Evolutionary conservation across 129 eudicot species (phyloP), one percentile per base, ranked within the genome.

Genomic region (Calendula officinalis): DNA sequence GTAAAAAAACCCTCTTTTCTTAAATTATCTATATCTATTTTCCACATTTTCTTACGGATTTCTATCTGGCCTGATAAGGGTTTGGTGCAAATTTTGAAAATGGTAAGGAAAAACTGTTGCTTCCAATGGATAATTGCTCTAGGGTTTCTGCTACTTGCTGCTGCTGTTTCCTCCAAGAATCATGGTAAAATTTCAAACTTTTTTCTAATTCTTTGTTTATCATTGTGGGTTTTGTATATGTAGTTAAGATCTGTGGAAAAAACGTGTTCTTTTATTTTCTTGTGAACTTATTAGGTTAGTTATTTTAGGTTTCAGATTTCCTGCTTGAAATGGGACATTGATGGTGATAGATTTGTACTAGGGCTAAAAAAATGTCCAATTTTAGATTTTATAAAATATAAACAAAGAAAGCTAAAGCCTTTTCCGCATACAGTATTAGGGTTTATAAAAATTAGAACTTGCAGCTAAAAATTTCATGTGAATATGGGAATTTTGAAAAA

Each of bases 151-250:
- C 72, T 88, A 9, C 84, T 82, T 5, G 75, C 69, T 53, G 80
- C 79, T 62, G 38, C 40, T 79, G 92, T 77, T 74, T 75, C 74
- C 61, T 84, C 92, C 81, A 82, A 80, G 76, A 64, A 77, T 70
- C 96, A 80, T 80, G 96, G 96, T 88, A 84, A 71, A 33, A 1
- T 7, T 14, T 6, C 57, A n/a, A 4, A 5, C 3, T 8, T 42
- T 3, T 15, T 51, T 60, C 14, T 71, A 33, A 12, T 30, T 33
- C 11, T 42, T 7, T 49, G 37, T 16, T 11, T 47, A 10, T 38
- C n/a, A 7, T 60, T 68, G 47, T 67, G 40, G 10, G 8, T 66
- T 32, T 22, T 34, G 15, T 51, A n/a, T 46, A 38, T 51, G 27
- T 48, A 60, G 47, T 33, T 35, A 3, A 62, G 10, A 66, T n/a